phyloP scores from a whole-genome alignment of 495 filamentous ascomycete species.

The Penicillium egyptiacum region DNA sequence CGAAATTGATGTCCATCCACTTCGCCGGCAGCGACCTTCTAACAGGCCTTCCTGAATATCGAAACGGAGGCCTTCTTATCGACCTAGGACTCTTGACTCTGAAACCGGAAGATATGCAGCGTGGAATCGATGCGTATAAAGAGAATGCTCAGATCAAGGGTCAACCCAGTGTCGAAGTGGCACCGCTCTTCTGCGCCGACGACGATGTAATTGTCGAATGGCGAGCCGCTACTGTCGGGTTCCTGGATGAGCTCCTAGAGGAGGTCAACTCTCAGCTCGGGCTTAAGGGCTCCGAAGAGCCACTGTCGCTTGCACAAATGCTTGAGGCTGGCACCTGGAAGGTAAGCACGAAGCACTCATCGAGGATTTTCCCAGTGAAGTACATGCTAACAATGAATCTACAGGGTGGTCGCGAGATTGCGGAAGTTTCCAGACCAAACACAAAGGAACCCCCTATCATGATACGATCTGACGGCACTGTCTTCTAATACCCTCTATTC shows the following conservation, averaged over 20 bases:
- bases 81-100: slow-evolving; percentile 64
- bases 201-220: slow-evolving; percentile 74
- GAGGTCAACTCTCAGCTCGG: slow-evolving; percentile 64
- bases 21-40: slow-evolving; percentile 63
- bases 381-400: slow-evolving; percentile 28
- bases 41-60: slow-evolving; percentile 68
- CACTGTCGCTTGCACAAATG: slow-evolving; percentile 63
- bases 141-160: slow-evolving; percentile 73
- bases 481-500: slow-evolving; percentile 64
- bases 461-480: slow-evolving; percentile 93
- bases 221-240: slow-evolving; percentile 65
- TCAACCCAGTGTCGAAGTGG: slow-evolving; percentile 66
- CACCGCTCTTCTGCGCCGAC: slow-evolving; percentile 61
- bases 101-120: slow-evolving; percentile 56
- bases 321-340: slow-evolving; percentile 78
- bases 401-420: slow-evolving; percentile 92
- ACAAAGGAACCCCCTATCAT: slow-evolving; percentile 97
- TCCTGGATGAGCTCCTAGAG: slow-evolving; percentile 60
- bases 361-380: neutral
- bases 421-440: slow-evolving; percentile 91
- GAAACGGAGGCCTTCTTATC: slow-evolving; percentile 68
- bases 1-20: slow-evolving; percentile 59
- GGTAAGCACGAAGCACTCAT: slow-evolving; percentile 48
- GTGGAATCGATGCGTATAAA: slow-evolving; percentile 68
- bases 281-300: slow-evolving; percentile 47